A percentile compares a stretch with the other conserved stretches of the same genome.
Conservation (phyloP, 2,329 filamentous ascomycete genomes). For the Monosporascus cannonballus region DNA sequence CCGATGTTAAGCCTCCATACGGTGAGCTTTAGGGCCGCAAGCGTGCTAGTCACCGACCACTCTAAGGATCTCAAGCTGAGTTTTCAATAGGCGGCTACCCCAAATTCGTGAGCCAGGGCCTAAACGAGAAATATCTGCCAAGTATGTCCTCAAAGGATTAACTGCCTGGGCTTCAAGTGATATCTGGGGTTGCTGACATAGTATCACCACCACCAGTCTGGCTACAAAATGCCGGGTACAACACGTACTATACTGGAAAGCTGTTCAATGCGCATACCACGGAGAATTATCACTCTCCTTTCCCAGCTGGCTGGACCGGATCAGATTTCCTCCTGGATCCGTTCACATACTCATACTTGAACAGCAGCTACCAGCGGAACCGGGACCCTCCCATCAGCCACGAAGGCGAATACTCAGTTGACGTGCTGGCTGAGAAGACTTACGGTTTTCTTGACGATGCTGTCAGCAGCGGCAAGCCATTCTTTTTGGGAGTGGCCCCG, state of each 20-base stretch:
- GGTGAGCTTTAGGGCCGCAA: slow-evolving; percentile 39
- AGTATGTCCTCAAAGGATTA: background rate
- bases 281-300: slow-evolving; percentile 52
- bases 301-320: slow-evolving; percentile 50
- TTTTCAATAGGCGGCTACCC: slow-evolving; percentile 40
- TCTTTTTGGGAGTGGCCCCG: slow-evolving; percentile 34
- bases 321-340: slow-evolving; percentile 51
- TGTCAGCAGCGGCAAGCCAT: slow-evolving; percentile 38
- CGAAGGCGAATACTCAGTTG: slow-evolving; percentile 43
- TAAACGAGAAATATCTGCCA: slow-evolving; percentile 50
- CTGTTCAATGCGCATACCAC: slow-evolving; percentile 50
- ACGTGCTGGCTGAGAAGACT: slow-evolving; percentile 42
- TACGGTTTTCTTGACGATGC: slow-evolving; percentile 43
- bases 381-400: slow-evolving; percentile 44
- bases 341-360: slow-evolving; percentile 55
- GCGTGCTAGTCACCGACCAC: background rate
- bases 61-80: too few species aligned
- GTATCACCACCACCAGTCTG: slow-evolving; percentile 23
- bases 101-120: slow-evolving; percentile 45
- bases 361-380: slow-evolving; percentile 49
- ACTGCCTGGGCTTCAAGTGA: too few species aligned
- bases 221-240: slow-evolving; percentile 47
- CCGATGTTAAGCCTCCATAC: slow-evolving; percentile 43
- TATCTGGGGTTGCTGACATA: too few species aligned
- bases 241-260: slow-evolving; percentile 51